A percentile compares a stretch with the other conserved stretches of the same genome.
Evolutionary conservation across 2,329 filamentous ascomycete genomes (phyloP).

Genomic region (Aspergillus sp.): DNA sequence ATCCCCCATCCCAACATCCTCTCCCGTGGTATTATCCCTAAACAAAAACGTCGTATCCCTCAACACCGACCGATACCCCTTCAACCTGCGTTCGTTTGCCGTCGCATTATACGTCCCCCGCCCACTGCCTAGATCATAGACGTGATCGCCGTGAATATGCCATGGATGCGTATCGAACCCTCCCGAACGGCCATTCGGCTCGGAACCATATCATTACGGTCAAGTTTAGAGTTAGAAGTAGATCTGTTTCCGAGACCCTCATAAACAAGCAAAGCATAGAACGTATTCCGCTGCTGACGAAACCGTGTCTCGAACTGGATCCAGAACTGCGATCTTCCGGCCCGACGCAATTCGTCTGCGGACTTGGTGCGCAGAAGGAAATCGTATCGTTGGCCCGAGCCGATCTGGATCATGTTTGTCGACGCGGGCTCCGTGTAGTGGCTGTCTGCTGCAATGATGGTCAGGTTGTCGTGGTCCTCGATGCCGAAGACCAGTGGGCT

Average conservation of each 20-base stretch:
- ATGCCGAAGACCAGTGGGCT: slow-evolving; percentile 56
- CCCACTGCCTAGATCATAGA: too few species aligned
- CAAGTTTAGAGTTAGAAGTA: too few species aligned
- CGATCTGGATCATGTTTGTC: slow-evolving; percentile 55
- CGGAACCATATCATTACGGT: too few species aligned
- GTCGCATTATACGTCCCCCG: too few species aligned
- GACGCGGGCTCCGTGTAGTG: slow-evolving; percentile 26
- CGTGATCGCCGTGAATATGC: too few species aligned
- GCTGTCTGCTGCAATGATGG: slow-evolving; percentile 62
- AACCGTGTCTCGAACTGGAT: slow-evolving; percentile 35
- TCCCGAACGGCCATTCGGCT: too few species aligned
- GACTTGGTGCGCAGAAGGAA: slow-evolving; percentile 55
- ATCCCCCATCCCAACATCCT: slow-evolving; percentile 30
- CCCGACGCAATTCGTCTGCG: slow-evolving; percentile 20
- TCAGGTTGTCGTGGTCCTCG: slow-evolving; percentile 54
- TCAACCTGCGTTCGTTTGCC: too few species aligned
- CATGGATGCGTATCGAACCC: too few species aligned
- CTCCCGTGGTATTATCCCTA: slow-evolving; percentile 41
- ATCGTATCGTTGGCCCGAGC: slow-evolving; percentile 61
- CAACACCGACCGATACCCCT: slow-evolving; percentile 30
- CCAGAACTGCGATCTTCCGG: slow-evolving; percentile 50
- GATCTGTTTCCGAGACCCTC: slow-evolving; percentile 23
- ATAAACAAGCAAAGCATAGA: slow-evolving; percentile 27
- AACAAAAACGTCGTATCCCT: slow-evolving; percentile 58
- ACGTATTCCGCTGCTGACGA: slow-evolving; percentile 24